Evolutionary conservation across 2,329 filamentous ascomycete genomes (phyloP).

Genomic region (Fusarium cicatricum): DNA sequence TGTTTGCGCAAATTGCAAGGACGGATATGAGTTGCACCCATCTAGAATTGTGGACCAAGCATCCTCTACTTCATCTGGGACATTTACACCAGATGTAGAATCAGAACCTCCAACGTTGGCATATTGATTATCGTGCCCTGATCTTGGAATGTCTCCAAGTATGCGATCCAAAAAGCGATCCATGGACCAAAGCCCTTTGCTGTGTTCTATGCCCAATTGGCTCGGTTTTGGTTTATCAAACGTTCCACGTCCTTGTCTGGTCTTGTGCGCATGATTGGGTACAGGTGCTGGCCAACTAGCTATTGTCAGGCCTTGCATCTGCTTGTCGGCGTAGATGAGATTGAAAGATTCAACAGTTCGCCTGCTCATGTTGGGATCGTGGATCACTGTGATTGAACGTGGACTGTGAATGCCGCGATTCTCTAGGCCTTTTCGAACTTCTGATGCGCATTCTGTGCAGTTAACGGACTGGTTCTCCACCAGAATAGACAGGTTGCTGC

Average conservation of each 20-base stretch:
- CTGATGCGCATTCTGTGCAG: conserved; percentile 3
- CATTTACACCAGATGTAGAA: neutral
- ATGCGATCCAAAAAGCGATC: conserved; percentile 14
- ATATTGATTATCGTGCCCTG: too few species aligned
- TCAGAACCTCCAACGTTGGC: neutral
- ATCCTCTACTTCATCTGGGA: conserved; percentile 21
- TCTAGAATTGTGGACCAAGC: conserved; percentile 21
- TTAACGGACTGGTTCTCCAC: neutral
- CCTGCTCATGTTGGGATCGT: conserved; percentile 22
- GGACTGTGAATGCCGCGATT: accelerated
- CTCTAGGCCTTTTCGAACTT: neutral
- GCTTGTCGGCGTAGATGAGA: accelerated
- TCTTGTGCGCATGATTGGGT: neutral
- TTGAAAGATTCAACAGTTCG: neutral
- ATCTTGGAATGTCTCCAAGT: neutral
- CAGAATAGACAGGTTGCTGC: neutral
- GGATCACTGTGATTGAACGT: conserved; percentile 1
- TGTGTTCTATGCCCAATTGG: neutral
- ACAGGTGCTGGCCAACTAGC: neutral
- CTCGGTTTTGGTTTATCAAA: neutral
- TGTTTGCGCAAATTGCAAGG: neutral
- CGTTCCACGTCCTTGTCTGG: accelerated
- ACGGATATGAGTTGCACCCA: neutral
- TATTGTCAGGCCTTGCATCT: accelerated
- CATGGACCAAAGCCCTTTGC: conserved; percentile 17